Evolutionary conservation across 2,329 filamentous ascomycete genomes (phyloP), one percentile per base, ranked within the genome.

Genomic region (Xylaria sp.): DNA sequence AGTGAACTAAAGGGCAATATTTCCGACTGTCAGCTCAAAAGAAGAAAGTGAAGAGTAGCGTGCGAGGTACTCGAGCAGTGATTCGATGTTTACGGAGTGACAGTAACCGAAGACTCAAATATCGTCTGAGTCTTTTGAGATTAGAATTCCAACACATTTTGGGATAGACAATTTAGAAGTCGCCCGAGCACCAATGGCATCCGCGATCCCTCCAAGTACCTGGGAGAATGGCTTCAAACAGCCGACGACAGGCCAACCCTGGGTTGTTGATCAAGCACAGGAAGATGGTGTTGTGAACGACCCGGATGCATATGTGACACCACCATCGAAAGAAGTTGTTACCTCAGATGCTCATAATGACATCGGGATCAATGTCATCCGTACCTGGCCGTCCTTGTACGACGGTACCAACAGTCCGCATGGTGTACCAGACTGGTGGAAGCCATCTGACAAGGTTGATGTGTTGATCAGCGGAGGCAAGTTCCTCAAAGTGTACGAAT

Each of bases 401-500:
- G 61, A 74, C 55, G 73, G 73, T 2, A 71, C 72, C 1, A 69
- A 74, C n/a, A 69, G 40, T 25, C 73, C 72, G 12, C 69, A 74
- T 45, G 72, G 69, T 0, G 35, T 69, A 0, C 72, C 72, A 1
- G 54, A 65, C 0, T 73, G 70, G 73, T 73, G 71, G 71, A 68
- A 66, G 4, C 71, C 70, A 31, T 25, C 57, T 33, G 63, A 63
- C 28, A 67, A 76, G 31, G 74, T 76, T 8, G 74, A 76, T 63
- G 74, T 76, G 11, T 60, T 76, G 9, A 76, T 76, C 47, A 69
- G 69, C 50, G 75, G 75, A 64, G 75, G 75, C 76, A 69, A 42
- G 67, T 40, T 54, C 33, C 23, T 33, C 14, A 3, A 31, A 45
- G 11, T 15, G 4, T 14, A 31, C n/a, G 14, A 37, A 33, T n/a